Evolutionary conservation across 208 protist genomes (phyloP).

Genomic region (Zelonia costaricensis): DNA sequence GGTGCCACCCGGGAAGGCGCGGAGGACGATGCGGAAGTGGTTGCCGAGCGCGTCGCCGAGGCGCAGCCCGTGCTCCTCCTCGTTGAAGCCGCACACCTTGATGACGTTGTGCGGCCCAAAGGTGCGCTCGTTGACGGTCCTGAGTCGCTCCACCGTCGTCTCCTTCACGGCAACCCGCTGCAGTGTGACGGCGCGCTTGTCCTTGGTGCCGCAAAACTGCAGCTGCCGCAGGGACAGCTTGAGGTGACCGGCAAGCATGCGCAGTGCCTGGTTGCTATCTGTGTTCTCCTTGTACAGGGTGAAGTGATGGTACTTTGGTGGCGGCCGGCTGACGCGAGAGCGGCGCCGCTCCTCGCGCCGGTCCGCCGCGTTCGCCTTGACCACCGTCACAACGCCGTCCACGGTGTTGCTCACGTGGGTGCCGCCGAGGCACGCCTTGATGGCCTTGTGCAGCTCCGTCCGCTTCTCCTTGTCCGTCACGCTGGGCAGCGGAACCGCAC

Average conservation of each 20-base stretch:
- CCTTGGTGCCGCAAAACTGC: constrained; percentile 95
- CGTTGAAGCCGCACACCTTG: constrained; percentile 81
- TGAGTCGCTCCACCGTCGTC: constrained; percentile 60
- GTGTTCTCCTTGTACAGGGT: constrained; percentile 96
- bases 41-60: constrained; percentile 93
- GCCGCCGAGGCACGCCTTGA: constrained; percentile 50
- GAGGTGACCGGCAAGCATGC: constrained; percentile 63
- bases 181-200: constrained; percentile 94
- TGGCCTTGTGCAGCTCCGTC: constrained; percentile 54
- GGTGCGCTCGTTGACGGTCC: constrained; percentile 56
- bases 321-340: constrained; percentile 21
- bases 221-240: constrained; percentile 65
- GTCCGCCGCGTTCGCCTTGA: constrained; percentile 56
- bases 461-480: constrained; percentile 64
- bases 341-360: constrained; percentile 66
- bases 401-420: constrained; percentile 77
- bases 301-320: constrained; percentile 82
- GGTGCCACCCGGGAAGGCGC: constrained; percentile 49
- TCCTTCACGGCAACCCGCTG: constrained; percentile 87
- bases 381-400: constrained; percentile 49
- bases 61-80: constrained; percentile 50
- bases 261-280: constrained; percentile 85
- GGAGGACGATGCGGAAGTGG: constrained; percentile 91
- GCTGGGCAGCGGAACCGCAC: constrained; percentile 33
- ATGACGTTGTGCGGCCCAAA: constrained; percentile 58